Conservation (phyloP, 1,284 basidiomycete genomes). For the Apiotrichum brassicae region DNA sequence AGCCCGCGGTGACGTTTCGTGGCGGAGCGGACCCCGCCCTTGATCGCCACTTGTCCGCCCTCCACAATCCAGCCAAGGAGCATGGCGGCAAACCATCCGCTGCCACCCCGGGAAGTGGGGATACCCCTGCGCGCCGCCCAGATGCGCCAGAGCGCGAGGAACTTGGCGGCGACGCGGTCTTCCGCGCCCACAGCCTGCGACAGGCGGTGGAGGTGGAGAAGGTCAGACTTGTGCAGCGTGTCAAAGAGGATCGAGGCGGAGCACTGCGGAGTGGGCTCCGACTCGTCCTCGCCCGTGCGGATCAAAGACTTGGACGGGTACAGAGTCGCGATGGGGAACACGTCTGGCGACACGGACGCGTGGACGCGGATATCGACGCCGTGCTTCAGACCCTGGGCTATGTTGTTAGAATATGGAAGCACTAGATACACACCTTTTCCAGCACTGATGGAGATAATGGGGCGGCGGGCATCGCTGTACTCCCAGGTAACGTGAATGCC, state of each 20-base stretch:
- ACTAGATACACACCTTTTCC: slow-evolving; percentile 18
- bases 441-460: slow-evolving; percentile 20
- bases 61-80: slow-evolving; percentile 64
- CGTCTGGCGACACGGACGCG: slow-evolving; percentile 57
- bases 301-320: slow-evolving; percentile 71
- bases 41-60: slow-evolving; percentile 56
- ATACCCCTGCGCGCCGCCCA: slow-evolving; percentile 89
- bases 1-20: slow-evolving; percentile 46
- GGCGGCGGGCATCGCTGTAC: slow-evolving; percentile 54
- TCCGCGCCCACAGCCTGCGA: slow-evolving; percentile 56
- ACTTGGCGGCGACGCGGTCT: slow-evolving; percentile 57
- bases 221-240: slow-evolving; percentile 58
- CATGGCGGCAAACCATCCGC: slow-evolving; percentile 64
- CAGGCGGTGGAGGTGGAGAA: slow-evolving; percentile 64
- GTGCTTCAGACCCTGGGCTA: slow-evolving; percentile 59
- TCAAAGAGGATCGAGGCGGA: slow-evolving; percentile 68
- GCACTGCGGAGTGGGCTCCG: slow-evolving; percentile 64
- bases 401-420: background rate
- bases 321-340: slow-evolving; percentile 59
- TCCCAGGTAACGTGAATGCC: slow-evolving; percentile 58
- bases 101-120: slow-evolving; percentile 52
- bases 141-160: slow-evolving; percentile 70
- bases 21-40: slow-evolving; percentile 25
- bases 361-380: slow-evolving; percentile 68
- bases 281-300: slow-evolving; percentile 39